Evolutionary conservation across 2,329 filamentous ascomycete species (phyloP).

Genomic region (Exserohilum rostratum): DNA sequence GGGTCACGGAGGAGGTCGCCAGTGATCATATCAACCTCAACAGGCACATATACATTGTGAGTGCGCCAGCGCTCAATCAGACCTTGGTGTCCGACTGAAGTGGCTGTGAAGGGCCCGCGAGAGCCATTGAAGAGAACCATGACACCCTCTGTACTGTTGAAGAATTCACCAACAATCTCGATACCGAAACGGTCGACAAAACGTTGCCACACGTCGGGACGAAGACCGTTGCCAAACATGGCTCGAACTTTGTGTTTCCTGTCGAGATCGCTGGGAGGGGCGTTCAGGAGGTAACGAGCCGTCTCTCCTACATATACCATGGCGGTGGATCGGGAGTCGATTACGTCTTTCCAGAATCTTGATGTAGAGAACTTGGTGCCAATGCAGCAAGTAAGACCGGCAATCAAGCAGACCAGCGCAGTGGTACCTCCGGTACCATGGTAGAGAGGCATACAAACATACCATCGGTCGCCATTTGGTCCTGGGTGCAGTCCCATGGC

Average conservation of each 20-base stretch:
- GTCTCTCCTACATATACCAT: conserved; percentile 83
- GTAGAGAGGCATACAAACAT: conserved; percentile 78
- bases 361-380: conserved; percentile 71
- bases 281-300: conserved; percentile 73
- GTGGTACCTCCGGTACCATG: conserved; percentile 74
- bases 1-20: conserved; percentile 70
- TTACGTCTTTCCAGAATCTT: conserved; percentile 74
- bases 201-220: conserved; percentile 70
- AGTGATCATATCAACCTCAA: conserved; percentile 70
- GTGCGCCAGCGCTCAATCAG: conserved; percentile 61
- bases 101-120: conserved; percentile 65
- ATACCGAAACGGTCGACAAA: conserved; percentile 70
- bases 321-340: conserved; percentile 69
- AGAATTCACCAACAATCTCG: conserved; percentile 72
- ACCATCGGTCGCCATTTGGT: conserved; percentile 65
- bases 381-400: conserved; percentile 65
- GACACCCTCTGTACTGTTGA: conserved; percentile 77
- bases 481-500: conserved; percentile 48
- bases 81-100: conserved; percentile 75
- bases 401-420: conserved; percentile 61
- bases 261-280: conserved; percentile 67
- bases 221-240: conserved; percentile 71
- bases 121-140: conserved; percentile 66
- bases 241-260: conserved; percentile 62
- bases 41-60: conserved; percentile 66